Base-by-base conservation (phyloP, 2,329 filamentous ascomycete species). In the Fonsecaea multimorphosa region DNA sequence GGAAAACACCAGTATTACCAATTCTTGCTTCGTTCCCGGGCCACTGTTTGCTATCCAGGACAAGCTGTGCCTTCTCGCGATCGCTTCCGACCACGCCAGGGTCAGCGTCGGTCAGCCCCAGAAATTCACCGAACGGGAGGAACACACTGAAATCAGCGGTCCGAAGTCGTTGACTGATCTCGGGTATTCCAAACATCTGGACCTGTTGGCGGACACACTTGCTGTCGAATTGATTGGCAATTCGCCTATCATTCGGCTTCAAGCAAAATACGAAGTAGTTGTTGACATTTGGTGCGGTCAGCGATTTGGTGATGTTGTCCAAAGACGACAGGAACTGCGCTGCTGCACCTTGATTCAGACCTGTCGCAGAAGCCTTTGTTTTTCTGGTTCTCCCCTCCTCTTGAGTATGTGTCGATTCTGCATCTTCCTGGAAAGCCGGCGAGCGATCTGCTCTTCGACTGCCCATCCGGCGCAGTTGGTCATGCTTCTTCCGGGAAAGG, bases 201-300 rank as follows among this genome's bases (percentile, higher is more conserved):
- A 99, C 86, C 76, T 99, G 95, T 11, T 91, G 91, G 3, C 95
- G 89, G 24, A 99, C 95, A 76, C 95, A 99, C 78, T 98, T 98
- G 85, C 93, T 97, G 78, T 99, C 95, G 73, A 98, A 99, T 75
- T 99, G 95, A 72, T 99, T 99, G 68, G 95, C 94, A 71, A 99
- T 99, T 57, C 95, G 89, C 60, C 95, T 87, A 76, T 99, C 95
- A 72, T 99, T 99, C 24, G 95, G 94, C 79, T 99, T 99, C 69
- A 99, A 80, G 74, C 95, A 99, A 79, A 99, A 97, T 52, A 99
- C 87, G 73, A 97, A 98, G 79, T 99, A 99, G 0, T 91, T 87
- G 74, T 99, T 99, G 11, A 93, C 91, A 74, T 93, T 91, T 3
- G 89, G 86, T 1, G 91, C 88, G 1, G 88, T 90, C 52, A 99